Evolutionary conservation across 345 rosid species (phyloP), one percentile per base, ranked within the genome.

Genomic region (Camelina neglecta): DNA sequence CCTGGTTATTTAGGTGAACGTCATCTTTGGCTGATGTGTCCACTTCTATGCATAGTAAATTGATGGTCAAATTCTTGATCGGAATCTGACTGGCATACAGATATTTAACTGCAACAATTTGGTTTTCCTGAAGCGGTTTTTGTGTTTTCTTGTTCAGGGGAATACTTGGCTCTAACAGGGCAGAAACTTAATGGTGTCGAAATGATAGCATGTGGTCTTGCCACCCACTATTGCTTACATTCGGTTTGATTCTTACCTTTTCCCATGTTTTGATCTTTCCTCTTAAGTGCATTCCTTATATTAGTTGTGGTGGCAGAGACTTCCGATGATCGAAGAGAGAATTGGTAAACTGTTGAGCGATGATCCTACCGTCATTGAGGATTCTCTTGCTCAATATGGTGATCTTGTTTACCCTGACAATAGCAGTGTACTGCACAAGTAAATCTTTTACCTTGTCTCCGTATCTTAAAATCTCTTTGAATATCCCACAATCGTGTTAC

Each of bases 171-270:
- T 66, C 85, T 95, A 62, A 90, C 96, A 3, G 99, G 97, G 78
- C 90, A 90, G 81, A 90, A 89, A 75, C 96, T 90, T 38, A 80
- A 86, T 82, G 98, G 94, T 74, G 88, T 80, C 1, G 97, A 95
- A 75, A 95, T 95, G 98, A 86, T 92, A 78, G 96, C 97, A 2
- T 89, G 89, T 81, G 89, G 92, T 83, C 97, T 92, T 81, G 98
- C 99, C 44, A 90, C 99, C 33, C 99, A 89, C 78, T 95, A 77
- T 74, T 77, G 88, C 63, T 80, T 95, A 79, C 81, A 87, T 67
- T 82, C 84, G 45, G 97, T 95, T 67, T 71, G 90, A 81, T 57
- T 60, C 70, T 59, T 65, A 41, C 13, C 65, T 18, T 47, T 8
- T 60, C 44, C 15, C 41, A 48, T 67, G 50, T 59, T 83, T 67